A percentile compares a stretch with the other conserved stretches of the same genome.
These are phyloP conservation scores for Amanita inopinata DNA, from an alignment of 768 basidiomycete genomes.

Conservation along the genomic window DNA sequence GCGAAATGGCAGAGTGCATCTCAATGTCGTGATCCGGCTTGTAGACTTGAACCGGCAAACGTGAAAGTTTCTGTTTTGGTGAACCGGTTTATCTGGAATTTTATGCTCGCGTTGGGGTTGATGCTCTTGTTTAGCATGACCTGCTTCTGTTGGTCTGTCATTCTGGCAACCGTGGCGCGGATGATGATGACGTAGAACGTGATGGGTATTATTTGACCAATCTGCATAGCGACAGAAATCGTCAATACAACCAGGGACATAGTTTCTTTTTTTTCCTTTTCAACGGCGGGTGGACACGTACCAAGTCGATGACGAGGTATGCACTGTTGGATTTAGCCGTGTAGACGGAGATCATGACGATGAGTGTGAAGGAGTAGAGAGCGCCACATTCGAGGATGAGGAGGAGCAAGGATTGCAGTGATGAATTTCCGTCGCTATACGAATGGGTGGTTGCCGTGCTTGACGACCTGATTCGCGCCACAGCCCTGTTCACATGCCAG, in stretches of 20 bases:
- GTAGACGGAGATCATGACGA: not conserved
- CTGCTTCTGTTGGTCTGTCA: not conserved
- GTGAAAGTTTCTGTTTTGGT: too few species aligned
- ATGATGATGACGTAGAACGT: not conserved
- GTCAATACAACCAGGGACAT: too few species aligned
- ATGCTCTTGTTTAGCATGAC: too few species aligned
- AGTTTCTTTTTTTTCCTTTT: not conserved
- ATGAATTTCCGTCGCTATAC: too few species aligned
- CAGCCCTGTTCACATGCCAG: not conserved
- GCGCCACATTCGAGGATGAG: not conserved
- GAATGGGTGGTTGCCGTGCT: not conserved
- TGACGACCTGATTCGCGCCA: not conserved
- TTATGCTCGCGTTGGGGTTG: too few species aligned
- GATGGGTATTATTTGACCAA: not conserved
- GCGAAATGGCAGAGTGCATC: too few species aligned
- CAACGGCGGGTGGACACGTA: not conserved
- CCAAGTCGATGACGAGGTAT: not conserved
- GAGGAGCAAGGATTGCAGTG: not conserved
- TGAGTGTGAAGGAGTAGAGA: not conserved
- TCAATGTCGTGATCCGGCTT: too few species aligned
- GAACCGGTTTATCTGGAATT: too few species aligned
- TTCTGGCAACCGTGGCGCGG: not conserved
- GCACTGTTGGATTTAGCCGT: not conserved
- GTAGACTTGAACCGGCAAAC: too few species aligned
- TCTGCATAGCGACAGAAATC: too few species aligned